Percentiles rank a stretch among this genome's conserved stretches.
Evolutionary conservation across 1,284 basidiomycete genomes (phyloP).

Genomic region (Sanghuangporus sanghuang): DNA sequence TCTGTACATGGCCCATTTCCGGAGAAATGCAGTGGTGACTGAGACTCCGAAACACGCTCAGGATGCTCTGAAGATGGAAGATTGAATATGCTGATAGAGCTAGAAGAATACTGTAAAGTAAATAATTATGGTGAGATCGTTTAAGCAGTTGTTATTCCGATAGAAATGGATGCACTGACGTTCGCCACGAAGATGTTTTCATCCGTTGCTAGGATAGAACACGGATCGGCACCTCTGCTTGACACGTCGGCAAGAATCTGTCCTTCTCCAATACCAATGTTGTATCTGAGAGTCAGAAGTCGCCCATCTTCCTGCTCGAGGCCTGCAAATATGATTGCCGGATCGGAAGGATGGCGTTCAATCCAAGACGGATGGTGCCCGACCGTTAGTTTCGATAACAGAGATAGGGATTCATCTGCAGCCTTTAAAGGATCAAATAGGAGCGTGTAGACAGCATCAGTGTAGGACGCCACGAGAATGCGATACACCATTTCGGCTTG

Average conservation of each 20-base stretch:
- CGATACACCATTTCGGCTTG: slow-evolving; percentile 27
- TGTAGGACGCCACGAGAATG: slow-evolving; percentile 65
- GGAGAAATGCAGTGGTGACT: background rate
- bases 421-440: slow-evolving; percentile 29
- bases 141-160: background rate
- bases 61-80: background rate
- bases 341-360: slow-evolving; percentile 48
- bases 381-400: slow-evolving; percentile 41
- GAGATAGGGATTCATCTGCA: slow-evolving; percentile 33
- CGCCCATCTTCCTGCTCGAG: slow-evolving; percentile 59
- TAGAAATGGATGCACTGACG: slow-evolving; percentile 39
- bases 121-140: background rate
- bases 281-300: slow-evolving; percentile 49
- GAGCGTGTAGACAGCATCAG: slow-evolving; percentile 50
- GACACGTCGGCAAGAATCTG: slow-evolving; percentile 38
- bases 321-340: slow-evolving; percentile 44
- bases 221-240: slow-evolving; percentile 58
- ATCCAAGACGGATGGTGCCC: slow-evolving; percentile 71
- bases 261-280: slow-evolving; percentile 38
- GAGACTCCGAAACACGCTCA: background rate
- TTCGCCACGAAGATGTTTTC: slow-evolving; percentile 58
- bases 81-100: slow-evolving; percentile 6
- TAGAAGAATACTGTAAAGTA: slow-evolving; percentile 11
- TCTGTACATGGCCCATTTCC: background rate
- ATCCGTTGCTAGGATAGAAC: slow-evolving; percentile 45